Conservation (phyloP, 208 protist genomes). For the Leishmania guyanensis region DNA sequence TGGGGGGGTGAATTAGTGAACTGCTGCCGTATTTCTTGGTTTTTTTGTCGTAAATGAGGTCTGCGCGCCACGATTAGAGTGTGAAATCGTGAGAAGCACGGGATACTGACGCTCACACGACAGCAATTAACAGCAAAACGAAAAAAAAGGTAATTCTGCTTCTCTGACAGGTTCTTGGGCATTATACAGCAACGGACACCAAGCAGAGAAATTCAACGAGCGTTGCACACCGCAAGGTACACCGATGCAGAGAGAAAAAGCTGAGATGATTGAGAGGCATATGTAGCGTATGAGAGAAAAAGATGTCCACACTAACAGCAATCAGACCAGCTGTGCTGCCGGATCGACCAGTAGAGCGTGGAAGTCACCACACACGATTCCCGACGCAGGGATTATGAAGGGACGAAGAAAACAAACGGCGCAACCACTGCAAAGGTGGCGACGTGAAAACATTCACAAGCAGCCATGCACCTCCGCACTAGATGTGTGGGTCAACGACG, state of each 20-base stretch:
- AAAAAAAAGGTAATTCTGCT: neutral
- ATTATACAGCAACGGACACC: neutral
- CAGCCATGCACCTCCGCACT: neutral
- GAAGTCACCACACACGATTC: neutral
- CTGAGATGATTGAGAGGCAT: neutral
- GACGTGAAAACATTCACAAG: neutral
- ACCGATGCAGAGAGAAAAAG: neutral
- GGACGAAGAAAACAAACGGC: neutral
- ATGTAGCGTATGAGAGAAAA: neutral
- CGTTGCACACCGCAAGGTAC: neutral
- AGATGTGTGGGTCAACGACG: neutral
- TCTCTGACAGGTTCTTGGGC: constrained; percentile 1
- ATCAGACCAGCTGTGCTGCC: neutral
- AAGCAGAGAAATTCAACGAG: neutral
- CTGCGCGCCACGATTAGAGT: neutral
- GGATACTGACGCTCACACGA: neutral
- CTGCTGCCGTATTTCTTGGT: neutral
- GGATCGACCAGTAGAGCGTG: neutral
- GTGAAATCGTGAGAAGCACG: neutral
- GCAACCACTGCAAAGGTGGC: neutral
- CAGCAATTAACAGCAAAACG: neutral
- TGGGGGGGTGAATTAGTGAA: neutral
- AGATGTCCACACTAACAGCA: neutral
- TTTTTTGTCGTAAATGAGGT: neutral
- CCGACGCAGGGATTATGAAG: neutral